phyloP scores from a whole-genome alignment of 805 yeast species.

The Saccharomycopsis sp. region DNA sequence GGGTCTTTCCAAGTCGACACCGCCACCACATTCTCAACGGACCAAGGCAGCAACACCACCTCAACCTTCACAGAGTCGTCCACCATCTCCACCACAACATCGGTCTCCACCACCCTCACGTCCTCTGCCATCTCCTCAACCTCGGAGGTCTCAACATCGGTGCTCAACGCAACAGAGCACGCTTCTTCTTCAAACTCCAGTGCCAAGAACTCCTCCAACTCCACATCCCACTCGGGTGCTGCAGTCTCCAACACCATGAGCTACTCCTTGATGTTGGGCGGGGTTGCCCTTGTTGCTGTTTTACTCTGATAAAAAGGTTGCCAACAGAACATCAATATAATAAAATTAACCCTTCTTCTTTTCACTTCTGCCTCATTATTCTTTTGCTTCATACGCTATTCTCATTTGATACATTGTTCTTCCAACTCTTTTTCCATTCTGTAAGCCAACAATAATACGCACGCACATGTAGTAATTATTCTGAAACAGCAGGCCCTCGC shows the following conservation, averaged over 20 bases:
- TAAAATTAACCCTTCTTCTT: no score
- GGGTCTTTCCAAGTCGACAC: constrained; percentile 8
- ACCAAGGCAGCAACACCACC: constrained; percentile 1
- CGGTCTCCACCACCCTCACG: constrained; percentile 1
- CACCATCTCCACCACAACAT: constrained; percentile 3
- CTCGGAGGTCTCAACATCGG: no score
- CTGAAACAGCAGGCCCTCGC: no score
- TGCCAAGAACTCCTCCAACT: constrained; percentile 1
- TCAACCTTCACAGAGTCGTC: neutral
- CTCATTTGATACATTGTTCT: no score
- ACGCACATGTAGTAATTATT: no score
- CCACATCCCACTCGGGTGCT: neutral
- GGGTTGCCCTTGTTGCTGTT: constrained; percentile 6
- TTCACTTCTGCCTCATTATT: no score
- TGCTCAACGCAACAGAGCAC: no score
- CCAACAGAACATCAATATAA: no score
- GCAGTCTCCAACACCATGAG: constrained; percentile 6
- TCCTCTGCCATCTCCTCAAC: neutral
- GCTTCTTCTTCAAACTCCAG: neutral
- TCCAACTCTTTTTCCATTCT: no score
- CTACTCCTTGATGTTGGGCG: constrained; percentile 1
- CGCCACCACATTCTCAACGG: constrained; percentile 12
- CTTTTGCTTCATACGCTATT: no score
- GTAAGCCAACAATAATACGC: no score
- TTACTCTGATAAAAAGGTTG: no score